These are phyloP conservation scores for Cyclotella baltica DNA, from an alignment of 108 stramenopile genomes.

Conservation along the genomic window DNA sequence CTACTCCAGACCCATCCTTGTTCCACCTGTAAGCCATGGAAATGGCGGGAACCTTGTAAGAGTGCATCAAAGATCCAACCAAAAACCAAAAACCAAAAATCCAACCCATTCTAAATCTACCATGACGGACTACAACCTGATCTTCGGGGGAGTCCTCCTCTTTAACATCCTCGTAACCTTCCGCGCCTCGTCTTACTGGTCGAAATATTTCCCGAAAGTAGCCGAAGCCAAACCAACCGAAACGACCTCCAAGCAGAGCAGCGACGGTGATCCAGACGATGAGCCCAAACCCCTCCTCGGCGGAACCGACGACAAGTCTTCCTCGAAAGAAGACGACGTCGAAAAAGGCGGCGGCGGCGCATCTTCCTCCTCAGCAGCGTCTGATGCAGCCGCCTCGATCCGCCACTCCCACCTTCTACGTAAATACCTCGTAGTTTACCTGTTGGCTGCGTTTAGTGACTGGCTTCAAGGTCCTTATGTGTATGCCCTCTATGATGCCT, in stretches of 20 bases:
- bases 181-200: conserved; percentile 73
- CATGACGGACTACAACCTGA: conserved; percentile 74
- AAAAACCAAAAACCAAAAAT: background rate
- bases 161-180: conserved; percentile 77
- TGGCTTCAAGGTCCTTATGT: conserved; percentile 99
- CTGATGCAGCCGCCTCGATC: conserved; percentile 49
- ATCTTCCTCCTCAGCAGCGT: conserved; percentile 44
- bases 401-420: conserved; percentile 62
- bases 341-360: background rate
- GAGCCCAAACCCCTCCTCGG: conserved; percentile 27
- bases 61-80: too few relatives aligned
- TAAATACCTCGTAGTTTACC: conserved; percentile 91
- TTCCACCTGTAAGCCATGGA: too few relatives aligned
- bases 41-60: too few relatives aligned
- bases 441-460: conserved; percentile 91
- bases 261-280: conserved; percentile 8
- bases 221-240: background rate
- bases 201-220: conserved; percentile 45
- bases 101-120: background rate
- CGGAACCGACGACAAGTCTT: conserved; percentile 19
- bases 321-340: conserved; percentile 10
- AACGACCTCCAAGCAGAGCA: conserved; percentile 3
- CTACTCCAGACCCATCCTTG: too few relatives aligned
- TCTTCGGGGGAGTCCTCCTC: conserved; percentile 69
- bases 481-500: conserved; percentile 95